Base-by-base conservation (phyloP, 495 filamentous ascomycete species). In the Astrothelium macrocarpum region DNA sequence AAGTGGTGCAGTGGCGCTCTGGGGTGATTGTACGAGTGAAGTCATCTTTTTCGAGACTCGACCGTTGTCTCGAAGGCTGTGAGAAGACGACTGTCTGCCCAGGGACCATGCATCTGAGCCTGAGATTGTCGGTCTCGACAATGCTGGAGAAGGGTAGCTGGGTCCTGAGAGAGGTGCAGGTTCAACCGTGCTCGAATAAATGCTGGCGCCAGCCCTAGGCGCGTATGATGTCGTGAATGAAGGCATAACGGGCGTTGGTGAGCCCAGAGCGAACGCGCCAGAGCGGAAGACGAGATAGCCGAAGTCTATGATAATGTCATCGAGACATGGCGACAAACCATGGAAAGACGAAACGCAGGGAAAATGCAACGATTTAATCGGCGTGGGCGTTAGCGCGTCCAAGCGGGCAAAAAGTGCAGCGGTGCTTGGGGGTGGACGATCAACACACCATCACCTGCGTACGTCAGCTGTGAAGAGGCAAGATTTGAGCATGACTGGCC, bases 401-500 rank as follows among this genome's bases (percentile, higher is more conserved):
- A 25, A 25, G 49, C 7, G 12, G 23, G 25, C 23, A 11, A 5
- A n/a, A 20, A 11, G 49, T 20, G 49, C 49, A 29, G 23, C 20
- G 20, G 49, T 56, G 16, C 23, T n/a, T 56, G 12, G 49, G 9
- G 25, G 49, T 16, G 49, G 29, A 56, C 20, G 49, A 56, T 56
- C 49, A 56, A 56, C 49, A 56, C 49, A 29, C 49, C 49, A 56
- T 56, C 49, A 56, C 49, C 49, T 56, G 49, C 12, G 5, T 9
- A 16, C 49, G 29, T 56, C 49, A 56, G 49, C 49, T 29, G 25
- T 26, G 25, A 28, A 56, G 5, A 26, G 2, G 12, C 5, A n/a
- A 12, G 20, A 20, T 9, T 16, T 56, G 43, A 18, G 43, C 43
- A 49, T 20, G 25, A 29, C 25, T 56, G 25, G 49, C 11, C 49